Percentiles rank a stretch among this genome's conserved stretches.
Evolutionary conservation across 371 early-diverging fungal genomes (phyloP).

Genomic region (Mortierella sp.): DNA sequence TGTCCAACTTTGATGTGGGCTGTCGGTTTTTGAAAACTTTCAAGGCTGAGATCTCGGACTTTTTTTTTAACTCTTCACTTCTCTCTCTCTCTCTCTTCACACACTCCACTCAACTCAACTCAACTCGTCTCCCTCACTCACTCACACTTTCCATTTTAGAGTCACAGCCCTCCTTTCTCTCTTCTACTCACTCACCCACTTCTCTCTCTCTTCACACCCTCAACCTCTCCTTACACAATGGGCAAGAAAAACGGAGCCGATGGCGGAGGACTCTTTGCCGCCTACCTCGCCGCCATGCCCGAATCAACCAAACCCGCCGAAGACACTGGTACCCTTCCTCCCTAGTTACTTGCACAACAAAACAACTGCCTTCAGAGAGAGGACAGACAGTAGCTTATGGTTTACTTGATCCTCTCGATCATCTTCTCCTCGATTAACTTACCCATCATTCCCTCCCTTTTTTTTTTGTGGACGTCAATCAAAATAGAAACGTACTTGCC

Average conservation of each 20-base stretch:
- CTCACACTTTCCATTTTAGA: neutral
- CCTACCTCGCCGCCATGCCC: slow-evolving; percentile 52
- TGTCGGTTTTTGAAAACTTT: too few relatives aligned
- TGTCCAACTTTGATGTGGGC: too few relatives aligned
- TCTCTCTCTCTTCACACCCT: neutral
- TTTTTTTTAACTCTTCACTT: too few relatives aligned
- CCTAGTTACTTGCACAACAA: neutral
- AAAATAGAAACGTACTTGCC: slow-evolving; percentile 44
- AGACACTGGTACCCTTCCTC: slow-evolving; percentile 16
- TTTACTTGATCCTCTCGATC: neutral
- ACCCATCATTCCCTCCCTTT: neutral
- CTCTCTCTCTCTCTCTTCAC: neutral
- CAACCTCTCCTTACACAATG: slow-evolving; percentile 16
- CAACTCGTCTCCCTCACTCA: neutral
- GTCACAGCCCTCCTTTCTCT: neutral
- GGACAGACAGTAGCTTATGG: too few relatives aligned
- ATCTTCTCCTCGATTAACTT: neutral
- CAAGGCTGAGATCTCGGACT: too few relatives aligned
- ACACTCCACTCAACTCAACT: neutral
- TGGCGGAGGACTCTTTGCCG: slow-evolving; percentile 46
- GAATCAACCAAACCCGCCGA: slow-evolving; percentile 14
- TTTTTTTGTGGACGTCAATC: neutral
- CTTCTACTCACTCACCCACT: neutral
- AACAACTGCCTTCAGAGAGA: neutral
- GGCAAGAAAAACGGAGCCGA: slow-evolving; percentile 49